Evolutionary conservation across 1,284 basidiomycete species (phyloP).

Genomic region (Golubevia pallescens): DNA sequence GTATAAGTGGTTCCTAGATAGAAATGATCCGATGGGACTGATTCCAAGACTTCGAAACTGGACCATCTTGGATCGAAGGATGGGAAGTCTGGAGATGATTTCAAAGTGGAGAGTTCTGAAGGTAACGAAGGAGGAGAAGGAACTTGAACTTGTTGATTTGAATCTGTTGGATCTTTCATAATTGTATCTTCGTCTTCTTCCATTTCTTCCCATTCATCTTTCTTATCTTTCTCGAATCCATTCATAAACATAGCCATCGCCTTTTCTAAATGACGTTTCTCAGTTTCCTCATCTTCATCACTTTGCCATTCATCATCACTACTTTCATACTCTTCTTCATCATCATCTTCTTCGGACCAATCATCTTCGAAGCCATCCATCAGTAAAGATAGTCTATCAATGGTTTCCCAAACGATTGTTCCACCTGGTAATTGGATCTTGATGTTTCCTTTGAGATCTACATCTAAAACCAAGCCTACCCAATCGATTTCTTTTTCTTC

Average conservation of each 20-base stretch:
- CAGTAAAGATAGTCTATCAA: slow-evolving; percentile 30
- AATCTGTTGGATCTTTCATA: not conserved
- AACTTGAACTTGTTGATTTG: too few relatives aligned
- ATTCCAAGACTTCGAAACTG: slow-evolving; percentile 36
- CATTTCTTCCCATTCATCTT: slow-evolving; percentile 47
- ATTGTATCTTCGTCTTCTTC: slow-evolving; percentile 17
- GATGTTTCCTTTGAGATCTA: slow-evolving; percentile 27
- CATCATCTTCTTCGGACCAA: slow-evolving; percentile 4
- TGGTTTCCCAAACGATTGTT: slow-evolving; percentile 13
- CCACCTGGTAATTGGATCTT: slow-evolving; percentile 30
- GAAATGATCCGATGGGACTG: slow-evolving; percentile 37
- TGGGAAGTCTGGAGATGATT: too few relatives aligned
- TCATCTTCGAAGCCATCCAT: slow-evolving; percentile 19
- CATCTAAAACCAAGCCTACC: slow-evolving; percentile 37
- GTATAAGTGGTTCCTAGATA: slow-evolving; percentile 13
- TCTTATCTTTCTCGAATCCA: slow-evolving; percentile 10
- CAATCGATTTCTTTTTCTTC: slow-evolving; percentile 40
- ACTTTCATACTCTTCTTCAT: slow-evolving; percentile 9
- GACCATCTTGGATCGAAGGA: slow-evolving; percentile 15
- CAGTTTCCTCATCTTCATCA: slow-evolving; percentile 11
- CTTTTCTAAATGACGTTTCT: slow-evolving; percentile 19
- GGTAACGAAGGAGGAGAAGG: not conserved
- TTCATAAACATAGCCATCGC: slow-evolving; percentile 25
- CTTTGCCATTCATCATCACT: slow-evolving; percentile 22
- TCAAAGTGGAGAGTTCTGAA: not conserved